A percentile compares a stretch with the other conserved stretches of the same genome.
phyloP scores from a whole-genome alignment of 129 eudicot species.

The Flaveria sonorensis region DNA sequence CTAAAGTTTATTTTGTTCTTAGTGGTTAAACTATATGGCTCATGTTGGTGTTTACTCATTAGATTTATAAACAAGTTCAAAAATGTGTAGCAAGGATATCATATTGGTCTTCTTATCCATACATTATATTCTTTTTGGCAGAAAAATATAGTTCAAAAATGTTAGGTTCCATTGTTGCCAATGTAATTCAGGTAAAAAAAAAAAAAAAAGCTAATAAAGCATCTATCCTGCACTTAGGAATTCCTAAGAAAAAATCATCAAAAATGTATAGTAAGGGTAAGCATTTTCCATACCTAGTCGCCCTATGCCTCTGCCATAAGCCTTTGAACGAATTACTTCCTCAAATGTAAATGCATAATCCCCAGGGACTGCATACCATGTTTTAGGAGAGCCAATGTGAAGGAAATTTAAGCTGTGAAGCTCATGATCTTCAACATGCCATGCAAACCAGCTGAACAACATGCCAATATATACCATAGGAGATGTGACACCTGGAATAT shows the following conservation, averaged over 20 bases:
- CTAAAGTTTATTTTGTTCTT: not conserved
- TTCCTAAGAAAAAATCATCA: not conserved
- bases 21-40: conserved; percentile 2
- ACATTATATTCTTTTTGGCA: not conserved
- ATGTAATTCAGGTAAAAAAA: not conserved
- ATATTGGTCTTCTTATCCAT: not conserved
- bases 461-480: conserved; percentile 98
- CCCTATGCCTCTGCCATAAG: conserved; percentile 71
- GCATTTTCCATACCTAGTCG: conserved; percentile 67
- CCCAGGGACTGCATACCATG: conserved; percentile 97
- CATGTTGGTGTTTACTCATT: not conserved
- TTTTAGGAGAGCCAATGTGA: conserved; percentile 86
- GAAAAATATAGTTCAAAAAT: not conserved
- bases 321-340: conserved; percentile 74
- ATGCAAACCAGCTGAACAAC: conserved; percentile 99
- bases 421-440: conserved; percentile 99
- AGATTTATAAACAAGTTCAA: not conserved
- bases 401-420: conserved; percentile 96
- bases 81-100: not conserved
- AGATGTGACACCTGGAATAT: conserved; percentile 98
- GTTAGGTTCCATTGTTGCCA: not conserved
- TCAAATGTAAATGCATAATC: conserved; percentile 81
- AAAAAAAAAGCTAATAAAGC: conserved; percentile 4
- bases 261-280: conserved; percentile 16
- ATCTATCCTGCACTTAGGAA: not conserved